Conservation (phyloP, 2,329 filamentous ascomycete species). For the Diaporthe destruens region DNA sequence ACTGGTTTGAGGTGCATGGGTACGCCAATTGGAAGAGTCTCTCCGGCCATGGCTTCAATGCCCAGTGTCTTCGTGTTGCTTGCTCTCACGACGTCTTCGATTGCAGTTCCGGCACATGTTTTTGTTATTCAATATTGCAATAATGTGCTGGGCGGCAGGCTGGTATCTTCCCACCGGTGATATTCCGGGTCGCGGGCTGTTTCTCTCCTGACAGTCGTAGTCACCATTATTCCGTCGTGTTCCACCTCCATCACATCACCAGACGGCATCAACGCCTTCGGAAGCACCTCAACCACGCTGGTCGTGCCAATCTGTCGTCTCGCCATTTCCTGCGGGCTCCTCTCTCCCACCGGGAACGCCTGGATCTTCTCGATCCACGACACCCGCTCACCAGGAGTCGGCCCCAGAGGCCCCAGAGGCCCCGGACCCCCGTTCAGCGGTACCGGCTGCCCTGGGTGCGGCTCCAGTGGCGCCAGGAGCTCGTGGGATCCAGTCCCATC, state of each 20-base stretch:
- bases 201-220: constrained; percentile 23
- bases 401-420: background rate
- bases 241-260: background rate
- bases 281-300: constrained; percentile 19
- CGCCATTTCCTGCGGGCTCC: constrained; percentile 3
- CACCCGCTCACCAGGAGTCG: constrained; percentile 26
- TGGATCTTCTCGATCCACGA: constrained; percentile 29
- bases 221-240: constrained; percentile 24
- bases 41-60: background rate
- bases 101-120: background rate
- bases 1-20: too few relatives aligned
- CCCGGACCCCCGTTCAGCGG: background rate
- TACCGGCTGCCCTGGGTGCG: constrained; percentile 16
- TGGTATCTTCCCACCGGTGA: background rate
- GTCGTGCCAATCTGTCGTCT: constrained; percentile 29
- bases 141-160: constrained; percentile 9
- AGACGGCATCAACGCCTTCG: background rate
- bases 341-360: constrained; percentile 22
- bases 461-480: background rate
- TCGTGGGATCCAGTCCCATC: background rate
- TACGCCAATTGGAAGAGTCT: too few relatives aligned
- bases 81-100: background rate
- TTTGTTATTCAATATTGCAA: background rate
- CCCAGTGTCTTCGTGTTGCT: background rate
- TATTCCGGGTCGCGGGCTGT: constrained; percentile 2